Conservation (phyloP, 495 filamentous ascomycete genomes). For the Aspergillus affinis region DNA sequence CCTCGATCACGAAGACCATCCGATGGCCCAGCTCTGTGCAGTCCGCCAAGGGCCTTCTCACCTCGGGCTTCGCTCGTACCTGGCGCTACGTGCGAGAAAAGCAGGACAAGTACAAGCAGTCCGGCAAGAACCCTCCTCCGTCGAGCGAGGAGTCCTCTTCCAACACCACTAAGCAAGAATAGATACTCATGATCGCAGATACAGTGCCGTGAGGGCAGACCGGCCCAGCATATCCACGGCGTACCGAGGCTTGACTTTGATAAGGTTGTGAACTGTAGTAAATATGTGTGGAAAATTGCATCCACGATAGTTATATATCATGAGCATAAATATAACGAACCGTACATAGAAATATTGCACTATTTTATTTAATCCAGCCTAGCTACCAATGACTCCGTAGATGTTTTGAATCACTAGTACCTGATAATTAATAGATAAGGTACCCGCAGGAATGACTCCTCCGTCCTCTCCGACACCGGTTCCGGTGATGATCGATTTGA, state of each 20-base stretch:
- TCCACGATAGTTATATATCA: neutral
- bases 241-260: conserved; percentile 12
- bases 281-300: neutral
- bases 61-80: conserved; percentile 65
- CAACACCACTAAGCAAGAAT: conserved; percentile 26
- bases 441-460: too few species aligned
- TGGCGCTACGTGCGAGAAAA: conserved; percentile 83
- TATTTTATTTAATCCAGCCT: too few species aligned
- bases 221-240: conserved; percentile 18
- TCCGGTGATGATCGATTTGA: conserved; percentile 6
- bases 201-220: conserved; percentile 6
- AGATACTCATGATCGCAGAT: conserved; percentile 8
- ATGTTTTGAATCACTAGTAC: too few species aligned
- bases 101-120: conserved; percentile 59
- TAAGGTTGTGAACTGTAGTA: neutral
- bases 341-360: too few species aligned
- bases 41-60: conserved; percentile 76
- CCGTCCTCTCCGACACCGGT: conserved; percentile 13
- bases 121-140: conserved; percentile 25
- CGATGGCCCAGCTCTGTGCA: conserved; percentile 87
- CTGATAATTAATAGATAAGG: too few species aligned
- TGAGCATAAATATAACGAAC: neutral
- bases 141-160: conserved; percentile 16
- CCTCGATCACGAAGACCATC: conserved; percentile 80
- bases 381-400: too few species aligned